These are phyloP conservation scores for Calonectria ilicicola DNA, from an alignment of 2,329 filamentous ascomycete species.

Conservation along the genomic window DNA sequence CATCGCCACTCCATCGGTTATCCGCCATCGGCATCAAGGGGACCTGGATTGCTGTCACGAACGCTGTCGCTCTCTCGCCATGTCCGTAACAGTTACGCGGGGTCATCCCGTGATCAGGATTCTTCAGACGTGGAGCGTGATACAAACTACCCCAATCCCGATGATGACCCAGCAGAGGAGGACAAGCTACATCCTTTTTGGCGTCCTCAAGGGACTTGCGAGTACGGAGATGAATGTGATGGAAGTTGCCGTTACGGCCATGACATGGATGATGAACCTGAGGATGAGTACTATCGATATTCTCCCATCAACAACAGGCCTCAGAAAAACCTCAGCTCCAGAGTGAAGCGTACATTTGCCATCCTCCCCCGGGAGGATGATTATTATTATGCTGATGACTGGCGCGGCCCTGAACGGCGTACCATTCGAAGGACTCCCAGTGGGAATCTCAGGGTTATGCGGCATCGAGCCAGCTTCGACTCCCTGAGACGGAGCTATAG, in stretches of 20 bases:
- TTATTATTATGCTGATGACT: conserved; percentile 45
- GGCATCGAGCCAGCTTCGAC: conserved; percentile 61
- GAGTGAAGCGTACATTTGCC: conserved; percentile 70
- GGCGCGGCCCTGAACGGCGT: conserved; percentile 61
- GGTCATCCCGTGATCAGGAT: conserved; percentile 39
- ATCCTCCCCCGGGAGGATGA: conserved; percentile 65
- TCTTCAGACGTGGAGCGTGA: conserved; percentile 44
- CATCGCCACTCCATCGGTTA: conserved; percentile 58
- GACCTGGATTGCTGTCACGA: conserved; percentile 59
- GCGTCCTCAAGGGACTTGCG: conserved; percentile 64
- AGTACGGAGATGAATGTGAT: conserved; percentile 42
- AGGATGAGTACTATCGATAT: conserved; percentile 56
- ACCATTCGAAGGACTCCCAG: conserved; percentile 70
- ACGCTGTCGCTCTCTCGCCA: conserved; percentile 66
- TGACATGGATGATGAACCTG: conserved; percentile 45
- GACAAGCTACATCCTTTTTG: conserved; percentile 71
- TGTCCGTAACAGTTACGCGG: conserved; percentile 47
- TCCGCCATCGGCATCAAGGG: conserved; percentile 53
- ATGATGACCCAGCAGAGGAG: conserved; percentile 63
- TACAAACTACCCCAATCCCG: conserved; percentile 54
- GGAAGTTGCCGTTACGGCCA: conserved; percentile 47
- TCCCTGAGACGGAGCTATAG: conserved; percentile 48
- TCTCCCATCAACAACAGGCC: conserved; percentile 63
- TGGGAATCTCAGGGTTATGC: conserved; percentile 71
- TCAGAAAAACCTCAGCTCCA: conserved; percentile 63